A percentile compares a stretch with the other conserved stretches of the same genome.
Conservation (phyloP, 345 rosid genomes). For the Eucalyptus cloeziana region DNA sequence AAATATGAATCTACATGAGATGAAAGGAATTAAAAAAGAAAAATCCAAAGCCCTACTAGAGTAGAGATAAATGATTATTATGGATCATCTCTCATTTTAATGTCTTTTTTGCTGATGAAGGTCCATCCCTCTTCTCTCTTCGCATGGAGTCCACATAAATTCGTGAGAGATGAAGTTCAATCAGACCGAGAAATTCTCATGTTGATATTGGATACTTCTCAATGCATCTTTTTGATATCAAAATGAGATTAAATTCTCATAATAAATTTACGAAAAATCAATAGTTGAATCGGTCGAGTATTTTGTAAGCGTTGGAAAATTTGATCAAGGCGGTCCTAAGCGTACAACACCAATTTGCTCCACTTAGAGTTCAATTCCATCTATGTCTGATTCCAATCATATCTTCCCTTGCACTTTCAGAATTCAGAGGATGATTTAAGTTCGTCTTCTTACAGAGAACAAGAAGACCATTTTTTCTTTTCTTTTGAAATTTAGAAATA, state of each 20-base stretch:
- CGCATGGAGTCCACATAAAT: not conserved
- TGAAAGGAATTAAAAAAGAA: not conserved
- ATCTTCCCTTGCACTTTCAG: not conserved
- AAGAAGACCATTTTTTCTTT: not conserved
- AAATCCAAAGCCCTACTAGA: not conserved
- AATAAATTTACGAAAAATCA: not conserved
- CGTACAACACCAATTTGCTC: not conserved
- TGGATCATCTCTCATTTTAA: not conserved
- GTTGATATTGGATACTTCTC: not conserved
- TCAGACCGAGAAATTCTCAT: not conserved
- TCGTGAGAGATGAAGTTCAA: not conserved
- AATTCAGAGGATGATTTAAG: not conserved
- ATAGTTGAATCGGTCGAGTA: not conserved
- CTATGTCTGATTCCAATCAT: not conserved
- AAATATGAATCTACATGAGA: not conserved
- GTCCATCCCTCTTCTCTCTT: not conserved
- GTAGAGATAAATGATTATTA: not conserved
- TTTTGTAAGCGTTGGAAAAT: rapidly evolving
- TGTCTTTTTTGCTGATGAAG: not conserved
- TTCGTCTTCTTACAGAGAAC: not conserved
- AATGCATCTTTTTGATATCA: not conserved
- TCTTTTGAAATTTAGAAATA: not conserved
- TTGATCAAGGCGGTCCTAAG: not conserved
- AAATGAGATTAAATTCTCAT: not conserved
- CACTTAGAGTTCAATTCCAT: not conserved